Evolutionary conservation across 2,329 filamentous ascomycete species (phyloP), one percentile per base, ranked within the genome.

Genomic region (Colletotrichum gigasporum): DNA sequence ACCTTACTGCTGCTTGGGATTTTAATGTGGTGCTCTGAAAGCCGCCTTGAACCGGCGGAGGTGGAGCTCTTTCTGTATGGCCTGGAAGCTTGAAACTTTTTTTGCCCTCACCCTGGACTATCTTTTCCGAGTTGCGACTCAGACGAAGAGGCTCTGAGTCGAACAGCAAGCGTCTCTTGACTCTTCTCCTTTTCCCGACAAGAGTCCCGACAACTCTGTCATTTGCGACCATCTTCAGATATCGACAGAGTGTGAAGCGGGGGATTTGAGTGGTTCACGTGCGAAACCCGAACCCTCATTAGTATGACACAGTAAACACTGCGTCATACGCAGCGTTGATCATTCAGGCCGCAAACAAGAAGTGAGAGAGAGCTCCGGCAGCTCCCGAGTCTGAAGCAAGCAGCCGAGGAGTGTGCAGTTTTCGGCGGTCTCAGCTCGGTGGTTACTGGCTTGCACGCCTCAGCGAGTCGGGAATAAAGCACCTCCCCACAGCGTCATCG

Each of bases 11-110:
- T 39, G 26, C 14, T 48, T 26, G 26, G 41, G 20, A 39, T 30
- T 54, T 63, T 37, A n/a, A n/a, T 50, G 41, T 64, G 56, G 47
- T 60, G 26, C 48, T 61, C 14, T 18, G 26, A 62, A 54, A 55
- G 50, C 42, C 42, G 62, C 34, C 18, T 48, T 35, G 56, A 44
- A 64, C 61, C 48, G 57, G 62, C 42, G 56, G 62, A 65, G 62
- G 56, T 62, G 56, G 56, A 65, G 56, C 42, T 55, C 34, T 39
- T 30, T 50, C 18, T 44, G 16, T n/a, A n/a, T 42, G 57, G 42
- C 22, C 56, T 42, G 50, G 56, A 55, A 44, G 48, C 42, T 61
- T 50, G 50, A 50, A 55, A 62, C 42, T 54, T 64, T 61, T 44
- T 47, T 20, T 34, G n/a, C n/a, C n/a, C n/a, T n/a, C n/a, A n/a